Percentiles rank a stretch among this genome's conserved stretches.
Evolutionary conservation across 768 basidiomycete genomes (phyloP).

Genomic region (Lactifluus subvellereus): DNA sequence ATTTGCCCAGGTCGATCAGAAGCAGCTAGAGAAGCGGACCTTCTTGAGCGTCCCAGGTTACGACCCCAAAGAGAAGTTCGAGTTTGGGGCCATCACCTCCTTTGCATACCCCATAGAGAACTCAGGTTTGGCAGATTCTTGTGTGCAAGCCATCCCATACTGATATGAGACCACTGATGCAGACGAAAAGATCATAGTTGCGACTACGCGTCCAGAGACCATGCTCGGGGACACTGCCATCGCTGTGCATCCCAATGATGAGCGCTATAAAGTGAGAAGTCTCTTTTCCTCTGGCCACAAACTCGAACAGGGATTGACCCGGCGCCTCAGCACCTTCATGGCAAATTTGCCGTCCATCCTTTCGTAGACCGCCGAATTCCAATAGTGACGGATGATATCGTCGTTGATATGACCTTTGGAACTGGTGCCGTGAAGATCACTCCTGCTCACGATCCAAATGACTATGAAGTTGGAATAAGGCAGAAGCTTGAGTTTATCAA

Average conservation of each 20-base stretch:
- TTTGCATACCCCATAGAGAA: conserved; percentile 90
- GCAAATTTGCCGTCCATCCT: conserved; percentile 86
- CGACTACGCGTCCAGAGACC: conserved; percentile 97
- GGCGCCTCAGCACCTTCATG: conserved; percentile 69
- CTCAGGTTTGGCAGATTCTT: conserved; percentile 47
- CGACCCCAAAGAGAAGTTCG: conserved; percentile 89
- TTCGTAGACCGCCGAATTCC: conserved; percentile 83
- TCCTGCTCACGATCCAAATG: conserved; percentile 94
- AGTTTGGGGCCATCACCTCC: conserved; percentile 95
- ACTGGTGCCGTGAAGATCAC: conserved; percentile 99
- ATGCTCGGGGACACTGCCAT: conserved; percentile 98
- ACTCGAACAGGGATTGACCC: too few relatives aligned
- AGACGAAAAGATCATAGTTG: conserved; percentile 83
- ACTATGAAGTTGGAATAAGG: conserved; percentile 88
- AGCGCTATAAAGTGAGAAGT: conserved; percentile 67
- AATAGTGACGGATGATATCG: conserved; percentile 78
- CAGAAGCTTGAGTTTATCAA: conserved; percentile 91
- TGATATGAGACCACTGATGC: not conserved
- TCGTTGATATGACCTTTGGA: conserved; percentile 90
- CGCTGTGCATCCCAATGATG: conserved; percentile 92
- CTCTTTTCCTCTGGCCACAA: not conserved
- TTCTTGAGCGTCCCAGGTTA: conserved; percentile 90
- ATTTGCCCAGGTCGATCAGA: conserved; percentile 81
- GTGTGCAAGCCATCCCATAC: not conserved
- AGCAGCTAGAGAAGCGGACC: conserved; percentile 78